Evolutionary conservation across 495 filamentous ascomycete genomes (phyloP), one percentile per base, ranked within the genome.

Genomic region (Friedmanniomyces simplex): DNA sequence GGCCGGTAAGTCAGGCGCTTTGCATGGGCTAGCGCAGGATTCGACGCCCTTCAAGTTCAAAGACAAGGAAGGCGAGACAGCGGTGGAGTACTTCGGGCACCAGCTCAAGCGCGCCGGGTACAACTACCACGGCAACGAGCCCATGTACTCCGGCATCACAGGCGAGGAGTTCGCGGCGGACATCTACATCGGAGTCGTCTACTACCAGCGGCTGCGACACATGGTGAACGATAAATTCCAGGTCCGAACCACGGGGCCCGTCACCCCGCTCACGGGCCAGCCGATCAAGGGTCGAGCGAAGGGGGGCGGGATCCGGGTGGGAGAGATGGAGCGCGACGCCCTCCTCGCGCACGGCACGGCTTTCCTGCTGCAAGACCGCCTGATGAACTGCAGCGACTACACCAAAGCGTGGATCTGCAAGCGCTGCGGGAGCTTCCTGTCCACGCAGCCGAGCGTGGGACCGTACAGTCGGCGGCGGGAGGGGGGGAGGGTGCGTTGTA

Each of bases 151-250:
- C 41, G 93, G 93, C 14, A 91, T 98, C 69, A 97, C 93, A 0
- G 93, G 93, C 57, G 83, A 91, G 64, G 93, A 97, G 71, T 83
- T 98, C 20, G 81, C 84, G 24, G 91, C 89, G 10, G 93, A 98
- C 71, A 98, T 98, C 68, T 98, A 94, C 58, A 82, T 96, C 59
- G 93, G 93, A 24, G 81, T 95, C 50, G 93, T 98, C 56, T 95
- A 96, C 76, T 98, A 98, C 78, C 93, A 98, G 70, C 84, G 93
- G 67, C 77, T 98, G 50, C 79, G 93, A 67, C 93, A 98, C 82
- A 98, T 98, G 93, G 93, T 98, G 21, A 96, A 95, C 77, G 93
- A 98, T 71, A 98, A 98, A 72, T 98, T 89, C 80, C 93, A 98
- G 72, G 93, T 97, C 56, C 82, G 93, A 68, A 96, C 93, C 1